Conservation (phyloP, 1,284 basidiomycete species). For the Sporisorium reilianum region DNA sequence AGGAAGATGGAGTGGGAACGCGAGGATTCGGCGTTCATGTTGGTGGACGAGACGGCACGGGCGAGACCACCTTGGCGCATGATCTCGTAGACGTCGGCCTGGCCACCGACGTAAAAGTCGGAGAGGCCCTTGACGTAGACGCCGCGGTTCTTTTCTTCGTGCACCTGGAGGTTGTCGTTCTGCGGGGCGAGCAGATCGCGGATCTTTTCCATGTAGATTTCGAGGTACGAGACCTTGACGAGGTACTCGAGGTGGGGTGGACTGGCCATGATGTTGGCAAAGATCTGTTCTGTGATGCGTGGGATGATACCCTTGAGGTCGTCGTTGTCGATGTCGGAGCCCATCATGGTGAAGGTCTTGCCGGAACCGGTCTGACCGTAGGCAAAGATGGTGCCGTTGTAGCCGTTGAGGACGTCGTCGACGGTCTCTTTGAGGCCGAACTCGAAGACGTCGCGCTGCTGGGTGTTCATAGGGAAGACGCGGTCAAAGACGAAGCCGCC, state of each 20-base stretch:
- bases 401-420: conserved; percentile 91
- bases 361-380: conserved; percentile 92
- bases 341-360: conserved; percentile 73
- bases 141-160: conserved; percentile 97
- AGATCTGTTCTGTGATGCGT: conserved; percentile 98
- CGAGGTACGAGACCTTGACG: conserved; percentile 99
- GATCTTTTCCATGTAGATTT: conserved; percentile 98
- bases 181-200: conserved; percentile 95
- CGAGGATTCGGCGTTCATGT: conserved; percentile 99
- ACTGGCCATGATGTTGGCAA: conserved; percentile 94
- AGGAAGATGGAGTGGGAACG: conserved; percentile 99
- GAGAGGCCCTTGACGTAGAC: conserved; percentile 98
- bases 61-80: conserved; percentile 95
- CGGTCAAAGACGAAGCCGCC: conserved; percentile 98
- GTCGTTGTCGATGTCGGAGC: conserved; percentile 91
- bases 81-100: conserved; percentile 92
- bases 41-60: conserved; percentile 93
- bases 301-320: conserved; percentile 90
- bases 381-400: conserved; percentile 90
- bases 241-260: conserved; percentile 96
- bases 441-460: conserved; percentile 95
- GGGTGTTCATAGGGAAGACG: conserved; percentile 91
- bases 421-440: conserved; percentile 91
- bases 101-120: conserved; percentile 90
- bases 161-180: conserved; percentile 98